A percentile compares a stretch with the other conserved stretches of the same genome.
Evolutionary conservation across 2,329 filamentous ascomycete species (phyloP).

Genomic region (Xylaria digitata): DNA sequence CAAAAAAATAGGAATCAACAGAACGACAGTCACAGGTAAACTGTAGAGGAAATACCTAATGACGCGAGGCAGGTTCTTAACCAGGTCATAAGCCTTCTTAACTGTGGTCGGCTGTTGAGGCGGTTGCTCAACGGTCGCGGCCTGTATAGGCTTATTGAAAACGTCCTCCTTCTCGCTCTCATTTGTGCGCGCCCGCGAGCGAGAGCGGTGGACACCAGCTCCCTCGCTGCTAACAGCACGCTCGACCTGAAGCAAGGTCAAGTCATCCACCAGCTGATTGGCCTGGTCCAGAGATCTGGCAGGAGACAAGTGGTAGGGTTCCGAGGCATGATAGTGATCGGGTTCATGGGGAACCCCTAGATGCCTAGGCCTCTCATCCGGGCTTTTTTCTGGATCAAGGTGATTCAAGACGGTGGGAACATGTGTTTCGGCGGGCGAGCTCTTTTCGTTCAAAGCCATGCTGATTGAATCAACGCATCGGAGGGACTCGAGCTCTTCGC

Average conservation of each 20-base stretch:
- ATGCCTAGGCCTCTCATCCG: constrained; percentile 35
- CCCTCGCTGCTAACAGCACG: constrained; percentile 47
- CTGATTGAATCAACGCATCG: constrained; percentile 13
- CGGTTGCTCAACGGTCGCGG: constrained; percentile 49
- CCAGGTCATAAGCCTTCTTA: constrained; percentile 71
- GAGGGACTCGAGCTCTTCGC: neutral
- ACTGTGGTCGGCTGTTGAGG: constrained; percentile 70
- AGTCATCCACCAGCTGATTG: constrained; percentile 47
- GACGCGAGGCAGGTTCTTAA: constrained; percentile 66
- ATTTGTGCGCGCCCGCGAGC: constrained; percentile 42
- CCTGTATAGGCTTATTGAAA: constrained; percentile 47
- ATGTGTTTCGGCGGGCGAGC: constrained; percentile 36
- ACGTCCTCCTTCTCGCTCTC: constrained; percentile 46
- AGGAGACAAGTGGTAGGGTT: constrained; percentile 42
- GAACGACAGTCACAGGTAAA: constrained; percentile 69
- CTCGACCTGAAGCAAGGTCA: constrained; percentile 50
- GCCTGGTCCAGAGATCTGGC: constrained; percentile 47
- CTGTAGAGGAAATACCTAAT: constrained; percentile 80
- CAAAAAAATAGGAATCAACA: constrained; percentile 75
- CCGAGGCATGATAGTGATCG: constrained; percentile 31
- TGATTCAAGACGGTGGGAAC: constrained; percentile 17
- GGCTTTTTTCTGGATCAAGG: constrained; percentile 31
- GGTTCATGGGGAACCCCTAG: constrained; percentile 41
- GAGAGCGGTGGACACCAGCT: constrained; percentile 40
- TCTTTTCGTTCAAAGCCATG: constrained; percentile 41